Evolutionary conservation across 352 stramenopile species (phyloP), one percentile per base, ranked within the genome.

Genomic region (Phytophthora pini): DNA sequence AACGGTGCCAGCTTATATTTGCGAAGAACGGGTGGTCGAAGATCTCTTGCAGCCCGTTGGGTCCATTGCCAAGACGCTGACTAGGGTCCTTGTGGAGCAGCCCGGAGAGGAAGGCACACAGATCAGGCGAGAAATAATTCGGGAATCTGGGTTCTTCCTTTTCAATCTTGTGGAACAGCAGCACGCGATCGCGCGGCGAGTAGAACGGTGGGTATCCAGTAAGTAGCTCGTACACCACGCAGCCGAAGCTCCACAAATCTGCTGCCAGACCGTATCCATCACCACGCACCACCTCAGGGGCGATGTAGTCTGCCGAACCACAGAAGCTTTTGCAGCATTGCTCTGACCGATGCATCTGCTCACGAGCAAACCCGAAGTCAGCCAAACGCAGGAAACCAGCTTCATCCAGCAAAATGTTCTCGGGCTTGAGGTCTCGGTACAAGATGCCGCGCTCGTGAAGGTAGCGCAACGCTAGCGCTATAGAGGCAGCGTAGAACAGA

Each of bases 131-230:
- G 32, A 99, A 83, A 61, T 98, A 90, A 27, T 72, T 76, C n/a
- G 96, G 97, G 73, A 98, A 99, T 26, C 77, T 81, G 8, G 98
- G 84, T 32, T 98, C 82, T 17, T 86, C 86, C 38, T 88, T 85
- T 49, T 96, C 83, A 61, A 99, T 99, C 76, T 99, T 99, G 60
- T 96, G 89, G 69, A 99, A 99, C 29, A 99, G 82, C 58, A 93
- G 76, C 45, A 97, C 88, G 10, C 97, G 89, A 62, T 92, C 82
- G n/a, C 70, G 72, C 11, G 79, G 84, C 17, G 70, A 82, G 76
- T 99, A 99, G 69, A 99, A 99, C 27, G 88, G 88, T 44, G 88
- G 87, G 48, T 90, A 93, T 9, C 88, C 88, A 8, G 84, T 96
- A 40, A 96, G 72, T 52, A 96, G 64, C 58, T 94, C 86, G 63